Evolutionary conservation across 495 filamentous ascomycete genomes (phyloP).

Genomic region (Cudoniella acicularis): DNA sequence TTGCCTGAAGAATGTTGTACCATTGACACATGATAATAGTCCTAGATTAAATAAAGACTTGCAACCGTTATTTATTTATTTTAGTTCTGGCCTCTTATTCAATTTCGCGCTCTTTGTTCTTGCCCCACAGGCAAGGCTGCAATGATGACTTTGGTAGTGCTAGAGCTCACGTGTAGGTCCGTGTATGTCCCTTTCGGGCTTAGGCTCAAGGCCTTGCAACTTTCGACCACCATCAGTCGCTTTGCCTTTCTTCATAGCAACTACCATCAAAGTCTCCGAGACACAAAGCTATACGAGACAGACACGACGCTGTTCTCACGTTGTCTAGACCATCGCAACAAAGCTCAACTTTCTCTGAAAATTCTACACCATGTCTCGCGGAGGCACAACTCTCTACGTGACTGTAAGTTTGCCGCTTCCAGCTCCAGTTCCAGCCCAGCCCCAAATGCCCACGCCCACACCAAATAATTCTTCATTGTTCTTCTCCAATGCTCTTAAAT

Average conservation of each 20-base stretch:
- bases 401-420: conserved; percentile 29
- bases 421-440: neutral
- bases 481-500: neutral
- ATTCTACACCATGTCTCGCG: conserved; percentile 72
- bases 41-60: too few species aligned
- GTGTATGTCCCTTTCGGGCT: neutral
- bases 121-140: too few species aligned
- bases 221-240: neutral
- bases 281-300: neutral
- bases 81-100: too few species aligned
- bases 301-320: too few species aligned
- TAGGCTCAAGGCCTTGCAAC: neutral
- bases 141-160: too few species aligned
- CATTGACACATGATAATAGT: too few species aligned
- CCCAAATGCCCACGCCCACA: neutral
- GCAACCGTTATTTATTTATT: too few species aligned
- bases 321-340: too few species aligned
- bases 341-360: neutral
- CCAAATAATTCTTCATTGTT: neutral
- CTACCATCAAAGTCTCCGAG: neutral
- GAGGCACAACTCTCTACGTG: conserved; percentile 94
- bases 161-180: neutral
- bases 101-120: too few species aligned
- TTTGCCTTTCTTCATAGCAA: neutral
- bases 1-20: neutral